A percentile compares a stretch with the other conserved stretches of the same genome.
Conservation (phyloP, 2,329 filamentous ascomycete genomes). For the Helotiales sp. region DNA sequence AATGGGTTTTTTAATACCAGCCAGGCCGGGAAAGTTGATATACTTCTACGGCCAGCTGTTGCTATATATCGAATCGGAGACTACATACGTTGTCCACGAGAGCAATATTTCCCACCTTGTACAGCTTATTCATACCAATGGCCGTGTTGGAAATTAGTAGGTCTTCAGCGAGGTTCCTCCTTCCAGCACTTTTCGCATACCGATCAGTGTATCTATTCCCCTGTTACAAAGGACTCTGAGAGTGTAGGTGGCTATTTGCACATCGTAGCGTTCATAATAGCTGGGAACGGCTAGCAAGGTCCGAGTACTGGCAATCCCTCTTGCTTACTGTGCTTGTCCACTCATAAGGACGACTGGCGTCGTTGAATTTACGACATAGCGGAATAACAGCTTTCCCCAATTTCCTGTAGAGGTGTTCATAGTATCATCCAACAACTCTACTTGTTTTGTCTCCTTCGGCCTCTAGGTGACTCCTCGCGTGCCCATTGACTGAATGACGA, state of each 20-base stretch:
- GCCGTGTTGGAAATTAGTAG: slow-evolving; percentile 63
- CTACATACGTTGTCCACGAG: slow-evolving; percentile 59
- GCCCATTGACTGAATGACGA: no score
- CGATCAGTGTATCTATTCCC: slow-evolving; percentile 55
- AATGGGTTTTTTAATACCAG: slow-evolving; percentile 20
- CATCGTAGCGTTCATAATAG: slow-evolving; percentile 67
- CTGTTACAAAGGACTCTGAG: slow-evolving; percentile 63
- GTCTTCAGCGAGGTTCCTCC: slow-evolving; percentile 6
- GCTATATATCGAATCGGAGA: background rate
- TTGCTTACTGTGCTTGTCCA: slow-evolving; percentile 25
- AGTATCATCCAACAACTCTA: background rate
- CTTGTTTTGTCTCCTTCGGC: no score
- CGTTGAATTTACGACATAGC: slow-evolving; percentile 7
- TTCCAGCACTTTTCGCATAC: slow-evolving; percentile 3
- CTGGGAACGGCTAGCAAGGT: slow-evolving; percentile 30
- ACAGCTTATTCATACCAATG: slow-evolving; percentile 63
- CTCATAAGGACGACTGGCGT: slow-evolving; percentile 20
- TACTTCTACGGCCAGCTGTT: slow-evolving; percentile 8
- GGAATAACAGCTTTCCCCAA: slow-evolving; percentile 24
- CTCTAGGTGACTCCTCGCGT: background rate
- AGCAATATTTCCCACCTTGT: slow-evolving; percentile 64
- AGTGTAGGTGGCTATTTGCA: slow-evolving; percentile 62
- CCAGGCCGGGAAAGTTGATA: slow-evolving; percentile 20
- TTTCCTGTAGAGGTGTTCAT: slow-evolving; percentile 12
- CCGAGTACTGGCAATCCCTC: background rate